Base-by-base conservation (phyloP, 352 stramenopile genomes). In the Globisporangium alternatum region DNA sequence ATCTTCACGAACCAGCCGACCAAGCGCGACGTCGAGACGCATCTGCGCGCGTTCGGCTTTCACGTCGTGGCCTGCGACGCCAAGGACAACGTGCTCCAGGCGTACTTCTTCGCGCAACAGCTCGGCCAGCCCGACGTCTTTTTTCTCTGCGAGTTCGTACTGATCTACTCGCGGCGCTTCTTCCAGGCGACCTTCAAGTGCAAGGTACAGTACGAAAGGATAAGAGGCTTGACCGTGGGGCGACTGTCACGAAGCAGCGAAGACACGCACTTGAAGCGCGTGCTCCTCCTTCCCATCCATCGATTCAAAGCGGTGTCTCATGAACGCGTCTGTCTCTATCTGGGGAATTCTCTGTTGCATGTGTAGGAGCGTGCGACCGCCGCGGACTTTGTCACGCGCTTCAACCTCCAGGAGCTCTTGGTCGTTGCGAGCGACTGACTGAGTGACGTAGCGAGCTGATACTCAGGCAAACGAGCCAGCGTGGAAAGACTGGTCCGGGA, bases 121-220 rank as follows among this genome's bases (percentile, higher is more conserved):
- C 65, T 77, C 62, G 77, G 71, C 31, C 74, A 64, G 17, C 70
- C 65, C 7, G 73, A 82, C 68, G 62, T 70, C 0, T 57, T 80
- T 56, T 93, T 93, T 54, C 64, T 91, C 19, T 84, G 80, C 54
- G 85, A 93, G 68, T 93, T 93, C 51, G 79, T 93, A 30, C 68
- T 93, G 47, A 75, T 93, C 22, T 89, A 77, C 59, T 68, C 79
- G 33, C 72, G 85, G 2, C 73, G 74, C n/a, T 93, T 91, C 67
- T 93, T 93, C 71, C 82, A 91, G 56, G 80, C 82, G 22, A 91
- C 82, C 1, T 93, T 93, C 70, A 93, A 93, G 53, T 91, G 82
- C 80, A 75, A 81, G 78, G 85, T 91, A 66, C 33, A 65, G 62
- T 17, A 28, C 25, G 25, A 28, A 28, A 28, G 2, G 25, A 28